Percentiles rank a stretch among this genome's conserved stretches.
phyloP scores from a whole-genome alignment of 1,284 basidiomycete species.

The Austroboletus rostrupii region DNA sequence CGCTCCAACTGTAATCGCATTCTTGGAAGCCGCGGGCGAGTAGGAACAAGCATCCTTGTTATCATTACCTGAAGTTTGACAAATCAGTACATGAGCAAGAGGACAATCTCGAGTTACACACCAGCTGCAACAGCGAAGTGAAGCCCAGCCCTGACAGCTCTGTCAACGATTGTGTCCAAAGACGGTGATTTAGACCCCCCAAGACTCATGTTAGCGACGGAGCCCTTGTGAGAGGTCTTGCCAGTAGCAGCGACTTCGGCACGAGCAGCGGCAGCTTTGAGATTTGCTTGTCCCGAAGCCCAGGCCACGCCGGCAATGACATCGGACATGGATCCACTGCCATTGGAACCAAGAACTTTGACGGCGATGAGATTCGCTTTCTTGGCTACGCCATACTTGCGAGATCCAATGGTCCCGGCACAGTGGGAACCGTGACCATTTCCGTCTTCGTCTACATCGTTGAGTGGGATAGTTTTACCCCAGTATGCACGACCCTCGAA shows the following conservation, averaged over 20 bases:
- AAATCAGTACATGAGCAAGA: constrained; percentile 1
- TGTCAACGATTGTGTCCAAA: constrained; percentile 84
- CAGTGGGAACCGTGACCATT: constrained; percentile 80
- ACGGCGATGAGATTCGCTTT: constrained; percentile 89
- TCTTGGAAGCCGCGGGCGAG: constrained; percentile 74
- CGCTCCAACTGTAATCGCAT: constrained; percentile 85
- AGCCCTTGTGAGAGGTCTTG: constrained; percentile 83
- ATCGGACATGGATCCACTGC: constrained; percentile 94
- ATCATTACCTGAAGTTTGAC: constrained; percentile 46
- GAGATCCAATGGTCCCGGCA: constrained; percentile 77
- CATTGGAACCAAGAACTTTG: constrained; percentile 94
- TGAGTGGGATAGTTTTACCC: constrained; percentile 79
- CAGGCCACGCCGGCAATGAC: constrained; percentile 87
- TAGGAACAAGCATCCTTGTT: constrained; percentile 76
- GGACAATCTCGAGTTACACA: constrained; percentile 32
- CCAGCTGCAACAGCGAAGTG: constrained; percentile 96
- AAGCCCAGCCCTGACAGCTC: constrained; percentile 78
- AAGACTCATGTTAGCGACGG: constrained; percentile 97
- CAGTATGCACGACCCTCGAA: constrained; percentile 84
- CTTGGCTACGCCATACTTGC: constrained; percentile 93
- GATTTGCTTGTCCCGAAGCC: constrained; percentile 67
- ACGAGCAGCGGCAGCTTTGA: constrained; percentile 55
- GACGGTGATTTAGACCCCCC: constrained; percentile 92
- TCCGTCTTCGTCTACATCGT: constrained; percentile 75
- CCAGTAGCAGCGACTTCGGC: constrained; percentile 63